phyloP scores from a whole-genome alignment of 2,329 filamentous ascomycete species.

The Xylariaceae sp. region DNA sequence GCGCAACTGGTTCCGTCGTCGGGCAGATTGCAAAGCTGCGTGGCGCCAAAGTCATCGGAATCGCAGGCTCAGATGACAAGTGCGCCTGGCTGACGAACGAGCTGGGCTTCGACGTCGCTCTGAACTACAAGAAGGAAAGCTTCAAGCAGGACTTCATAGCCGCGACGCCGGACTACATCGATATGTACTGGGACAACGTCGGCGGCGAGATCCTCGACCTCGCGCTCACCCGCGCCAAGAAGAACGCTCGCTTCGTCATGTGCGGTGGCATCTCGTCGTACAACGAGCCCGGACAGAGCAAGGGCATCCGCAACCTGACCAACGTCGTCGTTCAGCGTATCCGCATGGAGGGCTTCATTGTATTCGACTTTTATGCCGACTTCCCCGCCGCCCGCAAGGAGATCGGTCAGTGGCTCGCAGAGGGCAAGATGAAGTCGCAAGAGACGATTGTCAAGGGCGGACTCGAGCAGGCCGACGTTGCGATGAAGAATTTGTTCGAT shows the following conservation, averaged over 20 bases:
- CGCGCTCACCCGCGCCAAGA: slow-evolving; percentile 60
- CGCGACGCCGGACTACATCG: slow-evolving; percentile 51
- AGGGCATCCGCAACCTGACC: slow-evolving; percentile 36
- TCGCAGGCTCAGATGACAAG: slow-evolving; percentile 65
- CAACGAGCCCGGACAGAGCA: slow-evolving; percentile 55
- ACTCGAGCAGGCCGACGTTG: slow-evolving; percentile 58
- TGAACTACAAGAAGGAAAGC: slow-evolving; percentile 56
- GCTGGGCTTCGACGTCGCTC: slow-evolving; percentile 54
- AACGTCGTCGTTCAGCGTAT: slow-evolving; percentile 42
- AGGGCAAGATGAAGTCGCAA: slow-evolving; percentile 68
- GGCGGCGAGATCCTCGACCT: slow-evolving; percentile 67
- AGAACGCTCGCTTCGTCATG: slow-evolving; percentile 62
- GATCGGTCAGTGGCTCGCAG: slow-evolving; percentile 61
- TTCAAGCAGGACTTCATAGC: slow-evolving; percentile 50
- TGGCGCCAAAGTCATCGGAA: slow-evolving; percentile 58
- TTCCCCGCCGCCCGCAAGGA: slow-evolving; percentile 56
- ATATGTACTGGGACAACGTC: slow-evolving; percentile 64
- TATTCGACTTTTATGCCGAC: slow-evolving; percentile 61
- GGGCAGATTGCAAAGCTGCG: slow-evolving; percentile 75
- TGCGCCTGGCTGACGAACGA: slow-evolving; percentile 53
- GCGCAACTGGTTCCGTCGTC: slow-evolving; percentile 71
- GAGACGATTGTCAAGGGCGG: slow-evolving; percentile 70
- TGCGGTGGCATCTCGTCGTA: slow-evolving; percentile 70
- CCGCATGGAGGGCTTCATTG: slow-evolving; percentile 67
- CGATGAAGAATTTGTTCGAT: slow-evolving; percentile 59